phyloP scores from a whole-genome alignment of 1,139 yeast species.

The Protomyces inundatus region DNA sequence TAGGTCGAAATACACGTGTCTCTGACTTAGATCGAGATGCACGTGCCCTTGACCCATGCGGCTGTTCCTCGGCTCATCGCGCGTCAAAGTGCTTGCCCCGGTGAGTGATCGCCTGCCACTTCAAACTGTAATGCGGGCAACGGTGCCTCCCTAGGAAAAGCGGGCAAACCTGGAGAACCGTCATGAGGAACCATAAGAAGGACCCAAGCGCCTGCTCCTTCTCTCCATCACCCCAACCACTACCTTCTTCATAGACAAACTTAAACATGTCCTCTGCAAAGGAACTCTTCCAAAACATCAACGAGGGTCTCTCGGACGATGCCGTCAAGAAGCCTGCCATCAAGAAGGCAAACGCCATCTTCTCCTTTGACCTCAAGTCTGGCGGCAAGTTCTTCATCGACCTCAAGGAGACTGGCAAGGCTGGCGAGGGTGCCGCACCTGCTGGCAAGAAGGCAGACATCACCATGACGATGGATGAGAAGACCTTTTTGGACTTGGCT shows the following conservation, averaged over 20 bases:
- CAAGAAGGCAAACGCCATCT: slow-evolving; percentile 53
- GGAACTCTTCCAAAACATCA: slow-evolving; percentile 14
- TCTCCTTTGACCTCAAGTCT: slow-evolving; percentile 55
- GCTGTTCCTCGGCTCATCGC: too few species aligned
- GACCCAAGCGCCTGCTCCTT: not conserved
- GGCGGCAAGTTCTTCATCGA: slow-evolving; percentile 34
- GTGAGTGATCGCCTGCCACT: too few species aligned
- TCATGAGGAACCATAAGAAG: not conserved
- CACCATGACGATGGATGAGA: slow-evolving; percentile 58
- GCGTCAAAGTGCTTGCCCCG: too few species aligned
- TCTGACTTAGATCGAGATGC: too few species aligned
- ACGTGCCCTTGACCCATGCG: too few species aligned
- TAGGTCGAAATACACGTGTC: too few species aligned
- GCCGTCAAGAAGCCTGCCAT: slow-evolving; percentile 30
- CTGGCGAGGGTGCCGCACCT: slow-evolving; percentile 45
- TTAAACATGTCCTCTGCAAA: slow-evolving; percentile 15
- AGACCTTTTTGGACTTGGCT: slow-evolving; percentile 58
- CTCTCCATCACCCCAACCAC: not conserved
- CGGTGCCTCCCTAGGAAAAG: not conserved
- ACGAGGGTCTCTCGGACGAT: slow-evolving; percentile 17
- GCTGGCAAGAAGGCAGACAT: slow-evolving; percentile 56
- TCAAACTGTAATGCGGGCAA: too few species aligned
- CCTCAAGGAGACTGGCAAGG: slow-evolving; percentile 57
- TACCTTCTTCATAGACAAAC: not conserved
- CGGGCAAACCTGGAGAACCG: not conserved